Percentiles rank a stretch among this genome's conserved stretches.
Conservation (phyloP, 345 rosid species). For the Diplotaxis tenuifolia region DNA sequence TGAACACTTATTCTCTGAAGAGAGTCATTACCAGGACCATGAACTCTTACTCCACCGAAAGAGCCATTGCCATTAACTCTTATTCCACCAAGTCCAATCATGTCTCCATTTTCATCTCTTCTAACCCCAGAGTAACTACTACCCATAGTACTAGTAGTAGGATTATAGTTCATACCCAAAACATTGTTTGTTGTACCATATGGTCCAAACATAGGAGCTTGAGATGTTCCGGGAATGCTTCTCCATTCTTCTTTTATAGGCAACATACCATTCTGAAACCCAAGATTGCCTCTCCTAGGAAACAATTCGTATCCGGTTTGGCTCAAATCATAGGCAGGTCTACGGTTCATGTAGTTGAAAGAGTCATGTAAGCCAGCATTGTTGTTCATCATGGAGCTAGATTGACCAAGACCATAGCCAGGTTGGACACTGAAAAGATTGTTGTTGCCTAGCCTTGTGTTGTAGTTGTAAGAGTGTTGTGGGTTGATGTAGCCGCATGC, state of each 20-base stretch:
- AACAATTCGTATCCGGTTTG: neutral
- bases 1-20: neutral
- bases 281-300: neutral
- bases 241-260: neutral
- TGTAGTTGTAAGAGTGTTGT: neutral
- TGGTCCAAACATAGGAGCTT: constrained; percentile 1
- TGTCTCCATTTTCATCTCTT: neutral
- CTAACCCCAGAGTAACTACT: neutral
- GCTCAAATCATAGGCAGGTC: neutral
- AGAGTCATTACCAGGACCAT: neutral
- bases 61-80: neutral
- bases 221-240: neutral
- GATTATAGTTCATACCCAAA: constrained; percentile 11
- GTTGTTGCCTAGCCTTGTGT: neutral
- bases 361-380: neutral
- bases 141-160: neutral
- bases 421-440: neutral
- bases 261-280: neutral
- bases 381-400: neutral
- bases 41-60: neutral
- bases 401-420: constrained; percentile 6
- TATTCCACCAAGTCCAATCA: neutral
- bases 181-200: neutral
- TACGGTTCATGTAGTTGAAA: neutral
- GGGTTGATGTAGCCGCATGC: constrained; percentile 6